phyloP scores from a whole-genome alignment of 75 land plant genomes.

The Pinus albicaulis region DNA sequence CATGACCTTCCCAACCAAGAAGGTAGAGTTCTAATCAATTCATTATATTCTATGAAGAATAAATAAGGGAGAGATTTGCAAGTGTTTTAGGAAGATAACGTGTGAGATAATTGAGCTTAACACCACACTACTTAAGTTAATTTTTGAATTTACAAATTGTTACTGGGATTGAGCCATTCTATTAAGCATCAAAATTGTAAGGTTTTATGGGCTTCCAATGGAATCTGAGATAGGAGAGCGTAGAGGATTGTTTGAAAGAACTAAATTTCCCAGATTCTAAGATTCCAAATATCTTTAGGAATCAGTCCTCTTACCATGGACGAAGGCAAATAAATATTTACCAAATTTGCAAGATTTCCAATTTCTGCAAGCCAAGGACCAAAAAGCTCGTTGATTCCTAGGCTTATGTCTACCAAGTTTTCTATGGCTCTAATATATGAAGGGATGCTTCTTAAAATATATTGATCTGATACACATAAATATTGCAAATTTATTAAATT shows the following conservation, averaged over 20 bases:
- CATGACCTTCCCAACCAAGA: slow-evolving; percentile 9
- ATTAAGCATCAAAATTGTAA: slow-evolving; percentile 13
- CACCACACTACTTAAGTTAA: too few relatives aligned
- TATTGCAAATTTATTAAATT: neutral
- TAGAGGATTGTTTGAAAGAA: slow-evolving; percentile 18
- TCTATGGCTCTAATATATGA: slow-evolving; percentile 13
- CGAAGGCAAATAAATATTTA: too few relatives aligned
- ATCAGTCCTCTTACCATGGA: slow-evolving; percentile 18
- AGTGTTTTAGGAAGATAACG: too few relatives aligned
- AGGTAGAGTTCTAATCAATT: slow-evolving; percentile 3
- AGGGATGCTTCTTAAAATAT: too few relatives aligned
- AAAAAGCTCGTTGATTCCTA: slow-evolving; percentile 15
- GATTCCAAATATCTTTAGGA: slow-evolving; percentile 17
- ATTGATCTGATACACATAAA: too few relatives aligned
- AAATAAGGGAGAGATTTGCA: too few relatives aligned
- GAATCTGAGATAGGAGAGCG: too few relatives aligned
- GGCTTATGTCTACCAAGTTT: slow-evolving; percentile 5
- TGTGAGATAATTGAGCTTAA: slow-evolving; percentile 5
- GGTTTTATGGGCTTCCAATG: too few relatives aligned
- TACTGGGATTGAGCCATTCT: slow-evolving; percentile 10
- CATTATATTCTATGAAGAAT: slow-evolving; percentile 13
- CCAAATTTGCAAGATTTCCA: too few relatives aligned
- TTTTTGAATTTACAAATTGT: slow-evolving; percentile 12
- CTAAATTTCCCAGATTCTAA: slow-evolving; percentile 6
- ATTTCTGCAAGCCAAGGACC: slow-evolving; percentile 20